Base-by-base conservation (phyloP, 108 stramenopile species). In the Fragilariopsis cylindrus region DNA sequence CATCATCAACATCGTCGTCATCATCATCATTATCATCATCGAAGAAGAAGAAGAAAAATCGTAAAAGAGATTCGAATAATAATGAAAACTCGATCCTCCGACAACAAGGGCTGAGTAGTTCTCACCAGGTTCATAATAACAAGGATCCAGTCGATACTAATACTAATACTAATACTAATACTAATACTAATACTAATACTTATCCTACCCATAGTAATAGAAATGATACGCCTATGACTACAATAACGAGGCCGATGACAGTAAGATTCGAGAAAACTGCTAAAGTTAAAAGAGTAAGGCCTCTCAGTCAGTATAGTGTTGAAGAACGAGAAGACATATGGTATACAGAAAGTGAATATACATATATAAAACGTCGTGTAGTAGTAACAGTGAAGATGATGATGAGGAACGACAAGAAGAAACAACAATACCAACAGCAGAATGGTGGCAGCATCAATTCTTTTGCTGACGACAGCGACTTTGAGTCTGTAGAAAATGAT, bases 231-330 rank as follows among this genome's bases (percentile, higher is more conserved):
- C 52, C 1, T 53, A n/a, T n/a, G 52, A n/a, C 12, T 1, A 12
- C 52, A 53, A 53, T 15, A n/a, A 12, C 52, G n/a, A 12, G n/a
- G 2, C 15, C 52, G n/a, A 68, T 50, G 46, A 49, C 16, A 3
- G 67, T 68, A 4, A 50, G n/a, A 4, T 68, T 68, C 18, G 48
- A 48, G 8, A 48, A 52, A 52, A 68, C 49, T 30, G 67, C 67
- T 21, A 48, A 44, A 68, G 67, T 68, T 30, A 68, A 50, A 52
- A 50, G 49, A 48, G 49, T 68, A 3, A 48, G 46, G 30, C 49
- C 67, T 30, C 67, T 47, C 6, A 4, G 0, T 19, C 19, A 68
- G 7, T 68, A 49, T 52, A 68, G 21, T 39, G 48, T 19, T 13
- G 48, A 48, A 40, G 45, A 68, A 68, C 48, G 45, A 4, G 45